Conservation (phyloP, 1,284 basidiomycete species). For the Tremellales sp. region DNA sequence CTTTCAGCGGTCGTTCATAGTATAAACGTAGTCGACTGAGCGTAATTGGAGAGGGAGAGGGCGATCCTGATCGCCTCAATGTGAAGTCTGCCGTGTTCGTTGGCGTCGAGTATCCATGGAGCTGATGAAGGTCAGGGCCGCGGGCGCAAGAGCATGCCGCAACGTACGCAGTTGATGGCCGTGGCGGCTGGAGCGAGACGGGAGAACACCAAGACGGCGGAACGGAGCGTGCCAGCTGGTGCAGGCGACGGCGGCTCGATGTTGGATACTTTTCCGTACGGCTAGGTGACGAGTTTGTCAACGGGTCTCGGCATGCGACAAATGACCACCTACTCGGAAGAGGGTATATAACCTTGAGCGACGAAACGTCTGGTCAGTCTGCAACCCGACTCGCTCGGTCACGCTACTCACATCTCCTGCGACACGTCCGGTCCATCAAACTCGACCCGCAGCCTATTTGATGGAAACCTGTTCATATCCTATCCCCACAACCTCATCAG, state of each 20-base stretch:
- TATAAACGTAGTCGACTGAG: conserved; percentile 61
- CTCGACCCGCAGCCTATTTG: conserved; percentile 64
- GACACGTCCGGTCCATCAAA: conserved; percentile 82
- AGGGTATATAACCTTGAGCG: conserved; percentile 36
- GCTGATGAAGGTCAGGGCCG: conserved; percentile 16
- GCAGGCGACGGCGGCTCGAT: conserved; percentile 62
- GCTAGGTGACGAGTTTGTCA: conserved; percentile 52
- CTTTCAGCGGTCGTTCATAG: conserved; percentile 72
- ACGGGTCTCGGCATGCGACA: background rate
- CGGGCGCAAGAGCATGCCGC: background rate
- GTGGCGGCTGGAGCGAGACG: conserved; percentile 67
- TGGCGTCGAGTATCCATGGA: conserved; percentile 64
- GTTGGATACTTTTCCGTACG: conserved; percentile 74
- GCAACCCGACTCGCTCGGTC: background rate
- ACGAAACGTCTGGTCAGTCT: background rate
- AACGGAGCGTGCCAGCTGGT: conserved; percentile 65
- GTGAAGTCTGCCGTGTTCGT: conserved; percentile 45
- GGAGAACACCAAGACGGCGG: conserved; percentile 60
- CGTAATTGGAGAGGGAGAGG: conserved; percentile 26
- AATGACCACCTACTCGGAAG: conserved; percentile 28
- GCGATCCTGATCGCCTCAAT: conserved; percentile 21
- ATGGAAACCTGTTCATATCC: conserved; percentile 81
- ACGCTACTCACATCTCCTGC: conserved; percentile 61
- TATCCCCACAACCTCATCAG: conserved; percentile 39
- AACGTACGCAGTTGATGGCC: conserved; percentile 67